Evolutionary conservation across 495 filamentous ascomycete genomes (phyloP).

Genomic region (Aspergillus leporis): DNA sequence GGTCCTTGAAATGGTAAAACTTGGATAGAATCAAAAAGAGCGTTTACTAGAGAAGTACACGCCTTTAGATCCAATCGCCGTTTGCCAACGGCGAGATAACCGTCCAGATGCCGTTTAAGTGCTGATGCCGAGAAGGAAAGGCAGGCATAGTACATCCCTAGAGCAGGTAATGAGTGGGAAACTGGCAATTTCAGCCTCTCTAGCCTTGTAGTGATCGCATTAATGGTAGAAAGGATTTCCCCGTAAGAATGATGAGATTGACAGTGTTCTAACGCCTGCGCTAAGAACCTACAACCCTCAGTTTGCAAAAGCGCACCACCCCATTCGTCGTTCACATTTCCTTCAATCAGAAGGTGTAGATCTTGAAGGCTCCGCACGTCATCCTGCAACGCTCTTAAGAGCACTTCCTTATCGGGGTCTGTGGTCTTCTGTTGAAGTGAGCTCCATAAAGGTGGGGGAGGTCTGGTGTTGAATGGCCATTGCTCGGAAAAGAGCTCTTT

Average conservation of each 20-base stretch:
- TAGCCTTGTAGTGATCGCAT: slow-evolving; percentile 30
- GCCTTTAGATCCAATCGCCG: slow-evolving; percentile 1
- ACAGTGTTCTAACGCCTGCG: slow-evolving; percentile 16
- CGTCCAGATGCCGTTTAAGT: slow-evolving; percentile 27
- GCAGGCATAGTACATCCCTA: slow-evolving; percentile 34
- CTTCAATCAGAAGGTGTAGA: slow-evolving; percentile 24
- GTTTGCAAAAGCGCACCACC: slow-evolving; percentile 14
- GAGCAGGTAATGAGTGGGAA: slow-evolving; percentile 9
- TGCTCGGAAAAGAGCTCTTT: slow-evolving; percentile 21
- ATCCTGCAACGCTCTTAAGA: slow-evolving; percentile 1
- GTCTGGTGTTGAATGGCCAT: slow-evolving; percentile 25
- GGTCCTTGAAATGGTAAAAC: slow-evolving; percentile 25
- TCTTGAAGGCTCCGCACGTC: slow-evolving; percentile 11
- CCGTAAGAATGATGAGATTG: slow-evolving; percentile 20
- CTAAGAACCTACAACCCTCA: background rate
- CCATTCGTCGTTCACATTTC: slow-evolving; percentile 15
- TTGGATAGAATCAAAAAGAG: slow-evolving; percentile 23
- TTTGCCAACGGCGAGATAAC: slow-evolving; percentile 10
- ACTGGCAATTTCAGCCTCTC: slow-evolving; percentile 15
- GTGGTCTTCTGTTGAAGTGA: slow-evolving; percentile 13
- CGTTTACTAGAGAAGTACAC: slow-evolving; percentile 21
- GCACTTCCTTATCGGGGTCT: slow-evolving; percentile 11
- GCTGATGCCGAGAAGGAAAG: slow-evolving; percentile 28
- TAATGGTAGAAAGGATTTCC: slow-evolving; percentile 32
- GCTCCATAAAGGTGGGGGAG: slow-evolving; percentile 26